phyloP scores from a whole-genome alignment of 441 rosid species.

The Adansonia grandidieri region DNA sequence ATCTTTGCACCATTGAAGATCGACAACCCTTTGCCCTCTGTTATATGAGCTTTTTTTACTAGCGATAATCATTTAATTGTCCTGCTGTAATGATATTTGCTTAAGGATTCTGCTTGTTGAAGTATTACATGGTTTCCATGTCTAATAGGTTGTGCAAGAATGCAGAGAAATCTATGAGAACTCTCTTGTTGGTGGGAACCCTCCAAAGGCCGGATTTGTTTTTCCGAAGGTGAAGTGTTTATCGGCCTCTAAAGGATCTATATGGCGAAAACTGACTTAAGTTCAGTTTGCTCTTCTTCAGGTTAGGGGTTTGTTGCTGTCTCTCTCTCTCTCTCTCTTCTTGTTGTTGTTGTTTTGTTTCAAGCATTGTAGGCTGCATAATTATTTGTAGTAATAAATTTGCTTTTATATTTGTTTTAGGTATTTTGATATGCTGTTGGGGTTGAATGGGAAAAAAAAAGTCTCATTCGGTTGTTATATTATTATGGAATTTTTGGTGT shows the following conservation, averaged over 20 bases:
- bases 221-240: constrained; percentile 85
- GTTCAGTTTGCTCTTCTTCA: background rate
- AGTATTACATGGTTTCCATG: constrained; percentile 3
- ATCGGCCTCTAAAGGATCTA: constrained; percentile 59
- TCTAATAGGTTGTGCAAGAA: constrained; percentile 86
- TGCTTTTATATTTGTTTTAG: background rate
- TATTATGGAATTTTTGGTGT: background rate
- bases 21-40: too few species aligned
- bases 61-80: too few species aligned
- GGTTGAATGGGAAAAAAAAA: background rate
- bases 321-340: background rate
- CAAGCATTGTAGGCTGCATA: background rate
- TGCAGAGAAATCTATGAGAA: constrained; percentile 96
- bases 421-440: background rate
- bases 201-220: constrained; percentile 84
- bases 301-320: background rate
- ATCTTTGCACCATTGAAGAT: too few species aligned
- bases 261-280: constrained; percentile 80
- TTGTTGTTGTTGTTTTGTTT: background rate
- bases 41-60: too few species aligned
- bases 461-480: background rate
- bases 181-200: constrained; percentile 78
- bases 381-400: background rate
- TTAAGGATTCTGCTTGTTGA: background rate
- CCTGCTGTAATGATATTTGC: background rate